phyloP scores from a whole-genome alignment of 495 filamentous ascomycete species.

The Neurospora sp. region DNA sequence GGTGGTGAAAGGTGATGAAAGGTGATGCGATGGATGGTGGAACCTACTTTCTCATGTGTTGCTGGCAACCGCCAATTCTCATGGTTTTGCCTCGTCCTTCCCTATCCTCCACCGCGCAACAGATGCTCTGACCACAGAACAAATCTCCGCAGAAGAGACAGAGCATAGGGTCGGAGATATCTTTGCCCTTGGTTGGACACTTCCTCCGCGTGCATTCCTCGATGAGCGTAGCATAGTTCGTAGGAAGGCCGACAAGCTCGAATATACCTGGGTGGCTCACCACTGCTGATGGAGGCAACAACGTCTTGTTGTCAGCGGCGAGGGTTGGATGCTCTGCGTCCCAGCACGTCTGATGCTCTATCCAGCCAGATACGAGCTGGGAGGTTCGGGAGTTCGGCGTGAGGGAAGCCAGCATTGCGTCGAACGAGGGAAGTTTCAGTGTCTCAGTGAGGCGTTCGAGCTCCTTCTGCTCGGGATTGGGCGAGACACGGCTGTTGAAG shows the following conservation, averaged over 20 bases:
- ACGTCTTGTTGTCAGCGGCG: conserved; percentile 3
- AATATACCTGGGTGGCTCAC: conserved; percentile 83
- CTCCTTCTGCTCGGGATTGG: conserved; percentile 58
- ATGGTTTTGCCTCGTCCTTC: conserved; percentile 24
- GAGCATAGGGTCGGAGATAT: conserved; percentile 77
- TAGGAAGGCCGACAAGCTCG: conserved; percentile 85
- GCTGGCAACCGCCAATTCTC: conserved; percentile 69
- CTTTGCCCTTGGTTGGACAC: conserved; percentile 84
- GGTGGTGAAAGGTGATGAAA: no score
- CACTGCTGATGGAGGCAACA: conserved; percentile 26
- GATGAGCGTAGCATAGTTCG: conserved; percentile 84
- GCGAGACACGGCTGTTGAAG: conserved; percentile 64
- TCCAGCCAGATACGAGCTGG: conserved; percentile 65
- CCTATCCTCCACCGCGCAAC: conserved; percentile 60
- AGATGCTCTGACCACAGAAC: conserved; percentile 88
- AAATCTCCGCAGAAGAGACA: conserved; percentile 95
- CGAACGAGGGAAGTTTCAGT: conserved; percentile 65
- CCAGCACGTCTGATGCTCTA: conserved; percentile 48
- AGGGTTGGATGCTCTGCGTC: neutral
- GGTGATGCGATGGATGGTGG: neutral
- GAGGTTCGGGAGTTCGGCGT: conserved; percentile 28
- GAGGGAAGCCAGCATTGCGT: conserved; percentile 57
- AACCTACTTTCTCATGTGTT: conserved; percentile 77
- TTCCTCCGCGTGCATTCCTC: conserved; percentile 77
- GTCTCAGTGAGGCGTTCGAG: conserved; percentile 68